Percentiles rank a stretch among this genome's conserved stretches.
Conservation (phyloP, 2,329 filamentous ascomycete species). For the Scedosporium boydii region DNA sequence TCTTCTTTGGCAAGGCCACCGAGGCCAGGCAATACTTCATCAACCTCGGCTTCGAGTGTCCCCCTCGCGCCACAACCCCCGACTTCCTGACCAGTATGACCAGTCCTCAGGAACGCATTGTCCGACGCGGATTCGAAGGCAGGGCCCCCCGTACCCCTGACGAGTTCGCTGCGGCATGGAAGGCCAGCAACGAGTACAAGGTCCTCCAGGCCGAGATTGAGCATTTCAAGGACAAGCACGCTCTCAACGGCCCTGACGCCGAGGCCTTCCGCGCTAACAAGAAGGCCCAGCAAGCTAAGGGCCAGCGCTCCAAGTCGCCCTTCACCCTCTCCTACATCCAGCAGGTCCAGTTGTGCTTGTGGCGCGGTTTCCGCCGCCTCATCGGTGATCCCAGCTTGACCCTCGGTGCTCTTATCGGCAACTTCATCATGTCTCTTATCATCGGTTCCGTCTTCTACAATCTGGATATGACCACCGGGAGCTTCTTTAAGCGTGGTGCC, state of each 20-base stretch:
- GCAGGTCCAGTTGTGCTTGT: slow-evolving; percentile 71
- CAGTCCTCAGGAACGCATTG: slow-evolving; percentile 43
- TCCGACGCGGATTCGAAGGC: slow-evolving; percentile 46
- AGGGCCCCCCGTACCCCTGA: slow-evolving; percentile 50
- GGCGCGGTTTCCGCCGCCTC: slow-evolving; percentile 70
- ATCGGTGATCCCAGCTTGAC: slow-evolving; percentile 69
- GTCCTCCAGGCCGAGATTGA: slow-evolving; percentile 39
- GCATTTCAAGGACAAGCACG: slow-evolving; percentile 39
- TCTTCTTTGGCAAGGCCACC: slow-evolving; percentile 52
- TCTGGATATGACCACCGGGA: slow-evolving; percentile 50
- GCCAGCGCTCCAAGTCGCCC: slow-evolving; percentile 60
- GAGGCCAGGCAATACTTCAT: slow-evolving; percentile 57
- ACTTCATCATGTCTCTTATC: slow-evolving; percentile 67
- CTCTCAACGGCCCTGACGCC: slow-evolving; percentile 46
- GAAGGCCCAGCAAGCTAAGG: slow-evolving; percentile 44
- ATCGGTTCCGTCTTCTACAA: slow-evolving; percentile 77
- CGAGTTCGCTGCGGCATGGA: slow-evolving; percentile 52
- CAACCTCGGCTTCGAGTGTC: slow-evolving; percentile 57
- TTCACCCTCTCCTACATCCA: slow-evolving; percentile 71
- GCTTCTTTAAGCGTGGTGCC: slow-evolving; percentile 71
- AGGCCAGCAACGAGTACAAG: slow-evolving; percentile 37
- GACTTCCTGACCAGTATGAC: slow-evolving; percentile 68
- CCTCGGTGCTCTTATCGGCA: slow-evolving; percentile 58
- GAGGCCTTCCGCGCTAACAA: slow-evolving; percentile 46
- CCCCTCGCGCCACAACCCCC: slow-evolving; percentile 56